A percentile compares a stretch with the other conserved stretches of the same genome.
phyloP scores from a whole-genome alignment of 805 yeast genomes.

The Zygosaccharomyces siamensis region DNA sequence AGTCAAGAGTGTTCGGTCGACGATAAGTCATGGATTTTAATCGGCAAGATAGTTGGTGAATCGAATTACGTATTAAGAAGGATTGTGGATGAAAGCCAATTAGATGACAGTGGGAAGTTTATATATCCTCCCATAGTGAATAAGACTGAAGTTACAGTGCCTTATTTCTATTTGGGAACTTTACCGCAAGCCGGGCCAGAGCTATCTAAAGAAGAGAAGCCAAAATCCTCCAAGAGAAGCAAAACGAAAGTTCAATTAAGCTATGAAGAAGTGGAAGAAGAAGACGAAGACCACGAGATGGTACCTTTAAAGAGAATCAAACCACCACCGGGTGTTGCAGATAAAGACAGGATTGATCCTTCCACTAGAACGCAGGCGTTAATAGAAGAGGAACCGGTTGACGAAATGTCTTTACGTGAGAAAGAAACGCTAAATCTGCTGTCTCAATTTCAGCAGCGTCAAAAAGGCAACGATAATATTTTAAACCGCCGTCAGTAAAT shows the following conservation, averaged over 20 bases:
- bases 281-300: slow-evolving; percentile 22
- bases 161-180: slow-evolving; percentile 39
- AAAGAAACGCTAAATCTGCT: slow-evolving; percentile 19
- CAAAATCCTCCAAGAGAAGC: slow-evolving; percentile 19
- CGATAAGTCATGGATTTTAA: slow-evolving; percentile 36
- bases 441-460: slow-evolving; percentile 15
- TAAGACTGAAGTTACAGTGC: slow-evolving; percentile 40
- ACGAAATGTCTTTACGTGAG: slow-evolving; percentile 16
- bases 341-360: background rate
- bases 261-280: slow-evolving; percentile 38
- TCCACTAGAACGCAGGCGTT: background rate
- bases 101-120: slow-evolving; percentile 33
- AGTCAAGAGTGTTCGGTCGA: slow-evolving; percentile 46
- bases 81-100: slow-evolving; percentile 40
- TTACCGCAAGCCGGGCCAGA: background rate
- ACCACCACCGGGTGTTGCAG: slow-evolving; percentile 11
- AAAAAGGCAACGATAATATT: slow-evolving; percentile 12
- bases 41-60: slow-evolving; percentile 55
- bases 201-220: slow-evolving; percentile 7
- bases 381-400: slow-evolving; percentile 1
- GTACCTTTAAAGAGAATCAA: slow-evolving; percentile 15
- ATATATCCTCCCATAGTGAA: slow-evolving; percentile 47
- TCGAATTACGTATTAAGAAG: slow-evolving; percentile 48
- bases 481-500: slow-evolving; percentile 4
- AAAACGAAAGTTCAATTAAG: slow-evolving; percentile 32